Evolutionary conservation across 2,329 filamentous ascomycete species (phyloP), one percentile per base, ranked within the genome.

Genomic region (Chaetomium olivaceum): DNA sequence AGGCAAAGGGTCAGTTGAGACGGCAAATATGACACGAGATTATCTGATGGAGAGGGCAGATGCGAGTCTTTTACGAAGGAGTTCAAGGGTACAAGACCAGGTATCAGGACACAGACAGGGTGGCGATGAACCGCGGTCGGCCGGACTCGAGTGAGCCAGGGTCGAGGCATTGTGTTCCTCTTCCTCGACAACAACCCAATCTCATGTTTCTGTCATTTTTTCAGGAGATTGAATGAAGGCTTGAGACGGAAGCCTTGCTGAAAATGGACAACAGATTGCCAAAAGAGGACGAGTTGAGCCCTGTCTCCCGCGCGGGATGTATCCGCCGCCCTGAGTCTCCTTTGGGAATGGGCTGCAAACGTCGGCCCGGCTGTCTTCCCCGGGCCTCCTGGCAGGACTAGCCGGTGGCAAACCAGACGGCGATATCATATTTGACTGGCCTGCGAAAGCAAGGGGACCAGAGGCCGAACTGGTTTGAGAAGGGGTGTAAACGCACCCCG

Each of bases 251-350:
- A 39, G 46, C 58, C 29, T 39, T 67, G 43, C 65, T 67, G 4
- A 25, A 67, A 58, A 54, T 7, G 61, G 62, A 67, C 65, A 56
- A 27, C 23, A 57, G 12, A 39, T 27, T 55, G 29, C 62, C 65
- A 19, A 36, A 62, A 50, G 12, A 19, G 60, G 64, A 63, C 31
- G 57, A 51, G 12, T 33, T 23, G 23, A n/a, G 50, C 39, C 39
- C 25, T 48, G 33, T 16, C 43, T 63, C 57, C 65, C 62, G 61
- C 8, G 58, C 65, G 52, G 62, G 54, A 54, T 29, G 16, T 9
- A 55, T 16, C 58, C 58, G 31, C 43, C 29, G 48, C 25, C 25
- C 27, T 14, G 9, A 11, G 6, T 33, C 21, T 2, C n/a, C 23
- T 25, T 31, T n/a, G 19, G 14, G 2, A 3, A 27, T 25, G 25